Evolutionary conservation across 2,329 filamentous ascomycete species (phyloP), one percentile per base, ranked within the genome.

Genomic region (Neonectria punicea): DNA sequence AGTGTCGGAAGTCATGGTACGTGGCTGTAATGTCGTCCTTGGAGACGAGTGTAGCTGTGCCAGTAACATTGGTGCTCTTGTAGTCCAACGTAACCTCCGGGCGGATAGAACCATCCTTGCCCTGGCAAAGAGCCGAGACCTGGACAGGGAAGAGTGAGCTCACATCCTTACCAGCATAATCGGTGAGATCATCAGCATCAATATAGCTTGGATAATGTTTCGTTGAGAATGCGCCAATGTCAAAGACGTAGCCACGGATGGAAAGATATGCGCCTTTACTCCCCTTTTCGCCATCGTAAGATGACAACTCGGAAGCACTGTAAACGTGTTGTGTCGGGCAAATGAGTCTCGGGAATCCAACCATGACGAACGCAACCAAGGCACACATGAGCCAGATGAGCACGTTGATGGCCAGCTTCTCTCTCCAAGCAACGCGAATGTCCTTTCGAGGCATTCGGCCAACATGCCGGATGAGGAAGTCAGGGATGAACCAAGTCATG

Each of bases 351-450:
- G 97, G 97, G 76, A 99, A 97, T 60, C 90, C 86, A 66, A 98
- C 86, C 75, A 98, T 93, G 84, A 99, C 92, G 84, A 99, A 99
- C 61, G 92, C 87, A 30, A 93, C 89, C 53, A 92, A 80, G 16
- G 82, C 83, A 81, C 95, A 98, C 77, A 87, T 88, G 62, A 95
- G 83, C 96, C 97, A 99, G 77, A 99, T 99, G 76, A 98, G 87
- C 78, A 99, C 85, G 83, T 99, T 99, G 86, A 99, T 99, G 58
- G 96, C 95, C 64, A 99, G 79, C 85, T 99, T 99, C 79, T 99
- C 96, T 76, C 96, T 88, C 96, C 96, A 99, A 1, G 96, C 96
- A 77, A 92, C 86, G 25, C 94, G 92, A 9, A 99, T 89, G 78
- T 99, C 96, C 77, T 97, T 97, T 66, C 96, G 92, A 65, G 92